These are phyloP conservation scores for Lactarius vividus DNA, from an alignment of 768 basidiomycete species.

Conservation along the genomic window DNA sequence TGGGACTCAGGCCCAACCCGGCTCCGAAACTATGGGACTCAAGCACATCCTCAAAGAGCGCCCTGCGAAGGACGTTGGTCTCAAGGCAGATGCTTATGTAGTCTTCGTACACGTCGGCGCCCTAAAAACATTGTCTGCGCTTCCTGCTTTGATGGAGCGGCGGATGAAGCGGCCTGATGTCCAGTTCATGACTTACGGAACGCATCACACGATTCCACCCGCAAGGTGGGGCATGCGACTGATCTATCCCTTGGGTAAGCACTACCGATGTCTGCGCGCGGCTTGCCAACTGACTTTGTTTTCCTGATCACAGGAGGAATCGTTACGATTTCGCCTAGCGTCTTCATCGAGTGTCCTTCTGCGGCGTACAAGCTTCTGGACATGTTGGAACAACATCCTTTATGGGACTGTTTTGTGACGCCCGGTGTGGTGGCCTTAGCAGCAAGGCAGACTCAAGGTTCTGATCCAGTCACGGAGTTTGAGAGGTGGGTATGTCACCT, in stretches of 20 bases:
- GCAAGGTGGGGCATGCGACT: slow-evolving; percentile 60
- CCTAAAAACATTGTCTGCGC: slow-evolving; percentile 45
- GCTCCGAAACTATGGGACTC: slow-evolving; percentile 19
- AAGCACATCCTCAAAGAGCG: slow-evolving; percentile 15
- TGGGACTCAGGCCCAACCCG: slow-evolving; percentile 7
- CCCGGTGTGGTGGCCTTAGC: slow-evolving; percentile 63
- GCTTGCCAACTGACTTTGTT: not conserved
- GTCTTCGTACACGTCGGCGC: slow-evolving; percentile 69
- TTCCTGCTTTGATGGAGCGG: slow-evolving; percentile 50
- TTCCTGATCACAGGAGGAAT: slow-evolving; percentile 54
- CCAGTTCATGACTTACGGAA: slow-evolving; percentile 68
- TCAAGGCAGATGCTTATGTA: slow-evolving; percentile 41
- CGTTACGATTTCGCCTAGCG: slow-evolving; percentile 65
- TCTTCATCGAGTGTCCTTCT: slow-evolving; percentile 52
- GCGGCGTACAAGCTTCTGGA: slow-evolving; percentile 48
- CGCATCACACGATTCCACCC: slow-evolving; percentile 51
- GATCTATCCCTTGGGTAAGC: slow-evolving; percentile 65
- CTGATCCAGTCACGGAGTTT: slow-evolving; percentile 26
- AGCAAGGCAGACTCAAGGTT: slow-evolving; percentile 39
- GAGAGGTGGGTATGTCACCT: slow-evolving; percentile 17
- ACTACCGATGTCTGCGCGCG: not conserved
- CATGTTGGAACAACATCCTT: slow-evolving; percentile 54
- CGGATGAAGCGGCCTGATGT: slow-evolving; percentile 44
- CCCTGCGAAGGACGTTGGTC: slow-evolving; percentile 16
- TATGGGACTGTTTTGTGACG: slow-evolving; percentile 67